Conservation (phyloP, 2,329 filamentous ascomycete species). For the Daldinia sp. region DNA sequence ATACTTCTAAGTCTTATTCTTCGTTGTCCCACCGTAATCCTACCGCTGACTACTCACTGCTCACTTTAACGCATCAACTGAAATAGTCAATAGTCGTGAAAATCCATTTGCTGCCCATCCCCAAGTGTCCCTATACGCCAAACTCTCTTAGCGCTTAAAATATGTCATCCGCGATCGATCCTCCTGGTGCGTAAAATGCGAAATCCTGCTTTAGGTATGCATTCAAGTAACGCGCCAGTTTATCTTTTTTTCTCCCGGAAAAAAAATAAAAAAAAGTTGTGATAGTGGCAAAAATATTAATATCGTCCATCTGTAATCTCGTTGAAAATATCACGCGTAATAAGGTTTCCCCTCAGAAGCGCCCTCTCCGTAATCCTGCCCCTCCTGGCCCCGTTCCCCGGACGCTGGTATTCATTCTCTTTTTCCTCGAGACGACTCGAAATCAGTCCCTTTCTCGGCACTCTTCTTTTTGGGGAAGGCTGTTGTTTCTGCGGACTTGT, state of each 20-base stretch:
- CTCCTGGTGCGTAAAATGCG: neutral
- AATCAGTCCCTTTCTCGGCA: slow-evolving; percentile 43
- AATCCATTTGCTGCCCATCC: neutral
- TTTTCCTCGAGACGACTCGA: slow-evolving; percentile 44
- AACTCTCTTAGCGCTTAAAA: slow-evolving; percentile 4
- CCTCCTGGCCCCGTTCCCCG: slow-evolving; percentile 54
- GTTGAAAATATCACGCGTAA: slow-evolving; percentile 81
- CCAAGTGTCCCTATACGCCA: neutral
- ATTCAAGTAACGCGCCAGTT: neutral
- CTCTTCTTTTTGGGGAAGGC: slow-evolving; percentile 34
- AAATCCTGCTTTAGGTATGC: neutral
- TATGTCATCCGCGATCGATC: slow-evolving; percentile 21
- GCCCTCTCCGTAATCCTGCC: slow-evolving; percentile 67
- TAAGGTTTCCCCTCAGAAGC: slow-evolving; percentile 70
- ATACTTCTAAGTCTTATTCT: neutral
- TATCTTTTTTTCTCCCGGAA: neutral
- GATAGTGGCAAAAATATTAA: slow-evolving; percentile 10
- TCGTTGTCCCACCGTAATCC: neutral
- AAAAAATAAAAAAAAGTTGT: neutral
- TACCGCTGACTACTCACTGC: no score
- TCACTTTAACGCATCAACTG: no score
- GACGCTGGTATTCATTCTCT: slow-evolving; percentile 57
- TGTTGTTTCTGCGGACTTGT: slow-evolving; percentile 27
- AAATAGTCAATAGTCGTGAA: slow-evolving; percentile 7
- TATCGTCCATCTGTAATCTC: slow-evolving; percentile 60